Evolutionary conservation across 2,329 filamentous ascomycete species (phyloP).

Genomic region (Aureobasidium sp.): DNA sequence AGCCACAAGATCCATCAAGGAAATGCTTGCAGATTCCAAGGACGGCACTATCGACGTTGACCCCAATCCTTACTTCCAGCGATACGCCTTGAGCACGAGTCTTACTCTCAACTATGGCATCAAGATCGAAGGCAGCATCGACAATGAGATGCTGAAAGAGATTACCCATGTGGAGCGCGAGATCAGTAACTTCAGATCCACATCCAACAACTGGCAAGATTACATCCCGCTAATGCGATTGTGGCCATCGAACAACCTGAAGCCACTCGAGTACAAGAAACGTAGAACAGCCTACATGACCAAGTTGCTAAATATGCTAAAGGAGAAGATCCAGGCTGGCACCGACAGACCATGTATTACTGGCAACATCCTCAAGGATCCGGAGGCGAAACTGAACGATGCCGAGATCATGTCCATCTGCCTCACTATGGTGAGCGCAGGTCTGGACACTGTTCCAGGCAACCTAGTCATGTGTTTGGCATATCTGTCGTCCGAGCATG

Average conservation of each 20-base stretch:
- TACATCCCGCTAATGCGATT: conserved; percentile 70
- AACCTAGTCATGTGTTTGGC: conserved; percentile 75
- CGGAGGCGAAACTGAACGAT: conserved; percentile 60
- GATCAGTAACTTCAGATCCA: conserved; percentile 67
- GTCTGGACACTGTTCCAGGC: conserved; percentile 71
- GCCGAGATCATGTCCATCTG: conserved; percentile 73
- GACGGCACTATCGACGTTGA: conserved; percentile 58
- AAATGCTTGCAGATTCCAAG: conserved; percentile 58
- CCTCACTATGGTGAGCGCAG: conserved; percentile 72
- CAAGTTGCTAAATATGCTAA: conserved; percentile 50
- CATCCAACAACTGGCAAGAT: conserved; percentile 73
- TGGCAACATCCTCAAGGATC: conserved; percentile 62
- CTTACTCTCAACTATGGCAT: conserved; percentile 73
- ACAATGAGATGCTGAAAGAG: conserved; percentile 60
- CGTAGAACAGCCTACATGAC: conserved; percentile 60
- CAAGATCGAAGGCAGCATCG: conserved; percentile 61
- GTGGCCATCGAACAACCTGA: conserved; percentile 52
- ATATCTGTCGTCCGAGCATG: conserved; percentile 59
- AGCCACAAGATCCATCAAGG: conserved; percentile 61
- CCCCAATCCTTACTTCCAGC: conserved; percentile 64
- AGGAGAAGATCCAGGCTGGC: conserved; percentile 52
- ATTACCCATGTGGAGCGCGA: conserved; percentile 68
- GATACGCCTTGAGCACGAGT: conserved; percentile 68
- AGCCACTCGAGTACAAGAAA: conserved; percentile 57
- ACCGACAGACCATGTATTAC: conserved; percentile 62